Percentiles rank a stretch among this genome's conserved stretches.
Conservation (phyloP, 805 yeast species). For the Zygosaccharomyces lentus region DNA sequence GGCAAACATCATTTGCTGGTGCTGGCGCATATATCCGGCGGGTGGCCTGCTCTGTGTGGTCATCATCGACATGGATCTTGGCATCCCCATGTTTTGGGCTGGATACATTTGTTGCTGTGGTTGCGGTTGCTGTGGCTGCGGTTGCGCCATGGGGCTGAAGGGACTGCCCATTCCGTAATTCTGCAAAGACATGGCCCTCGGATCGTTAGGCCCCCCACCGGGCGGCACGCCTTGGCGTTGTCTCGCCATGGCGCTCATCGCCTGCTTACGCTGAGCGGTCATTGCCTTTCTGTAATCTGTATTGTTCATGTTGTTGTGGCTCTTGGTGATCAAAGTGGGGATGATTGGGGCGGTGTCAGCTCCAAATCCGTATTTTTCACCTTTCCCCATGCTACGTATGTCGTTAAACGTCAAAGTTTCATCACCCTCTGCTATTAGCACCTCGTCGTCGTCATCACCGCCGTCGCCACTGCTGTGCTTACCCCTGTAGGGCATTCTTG, state of each 20-base stretch:
- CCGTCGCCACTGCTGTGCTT: conserved; percentile 24
- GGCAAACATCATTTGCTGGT: conserved; percentile 3
- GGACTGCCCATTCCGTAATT: conserved; percentile 15
- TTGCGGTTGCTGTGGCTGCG: conserved; percentile 1
- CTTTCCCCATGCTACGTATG: conserved; percentile 56
- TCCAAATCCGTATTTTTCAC: conserved; percentile 48
- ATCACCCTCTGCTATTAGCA: conserved; percentile 29
- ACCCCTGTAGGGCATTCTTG: conserved; percentile 11
- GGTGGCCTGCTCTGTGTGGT: conserved; percentile 14
- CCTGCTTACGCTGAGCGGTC: conserved; percentile 62
- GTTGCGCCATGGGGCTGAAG: conserved; percentile 2
- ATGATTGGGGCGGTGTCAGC: conserved; percentile 69
- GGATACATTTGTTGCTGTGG: not conserved
- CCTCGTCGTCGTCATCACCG: conserved; percentile 40
- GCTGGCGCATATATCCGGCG: conserved; percentile 13
- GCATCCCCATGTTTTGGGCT: conserved; percentile 13
- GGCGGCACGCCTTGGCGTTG: conserved; percentile 13
- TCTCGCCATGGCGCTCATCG: conserved; percentile 43
- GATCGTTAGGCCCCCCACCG: conserved; percentile 24
- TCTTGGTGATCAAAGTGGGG: conserved; percentile 53
- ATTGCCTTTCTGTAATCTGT: conserved; percentile 65
- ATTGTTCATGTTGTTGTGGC: conserved; percentile 39
- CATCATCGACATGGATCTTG: conserved; percentile 35
- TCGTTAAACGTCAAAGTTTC: conserved; percentile 57
- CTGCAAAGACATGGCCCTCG: conserved; percentile 46